Evolutionary conservation across 1,284 basidiomycete genomes (phyloP), one percentile per base, ranked within the genome.

Genomic region (Xerocomus nothofagi): DNA sequence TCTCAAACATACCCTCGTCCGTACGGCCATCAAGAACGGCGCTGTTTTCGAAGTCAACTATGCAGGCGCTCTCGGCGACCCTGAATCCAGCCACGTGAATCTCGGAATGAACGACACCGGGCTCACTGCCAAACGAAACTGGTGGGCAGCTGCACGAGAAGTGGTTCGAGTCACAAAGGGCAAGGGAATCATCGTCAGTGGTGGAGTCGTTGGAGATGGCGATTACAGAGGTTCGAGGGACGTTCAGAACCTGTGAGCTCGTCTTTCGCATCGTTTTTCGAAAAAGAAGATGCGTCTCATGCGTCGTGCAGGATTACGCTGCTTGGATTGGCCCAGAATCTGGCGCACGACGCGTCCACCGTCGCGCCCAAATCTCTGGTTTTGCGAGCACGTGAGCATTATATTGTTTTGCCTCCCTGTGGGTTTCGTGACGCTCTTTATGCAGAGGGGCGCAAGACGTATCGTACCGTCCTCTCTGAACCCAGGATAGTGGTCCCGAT

Each of bases 21-120:
- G 88, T 38, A 86, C 88, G 0, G 90, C 92, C 0, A 74, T 92
- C 12, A 85, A 86, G 58, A 90, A 91, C 55, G 93, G 93, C 6
- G 85, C 84, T 0, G 84, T 86, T 0, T 93, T 95, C 60, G 92
- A 94, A 65, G 78, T 95, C 42, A 77, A 74, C 51, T 92, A 94
- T 56, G 78, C 80, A 0, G 88, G 88, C 15, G 85, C 87, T 0
- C 67, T 91, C 0, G 81, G 77, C 0, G 81, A 83, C 39, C 74
- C 74, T 6, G 82, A 82, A 38, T 53, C 71, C 0, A 57, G 69
- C 12, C 61, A 79, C 15, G 54, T 65, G 3, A 68, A 79, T 29
- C 72, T 77, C 5, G 77, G 78, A 3, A 77, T 71, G 1, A 77
- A 76, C 4, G 79, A 82, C 47, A 76, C 73, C 26, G 81, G 79